Base-by-base conservation (phyloP, 805 yeast species). In the Cyberlindnera samutprakarnensis region DNA sequence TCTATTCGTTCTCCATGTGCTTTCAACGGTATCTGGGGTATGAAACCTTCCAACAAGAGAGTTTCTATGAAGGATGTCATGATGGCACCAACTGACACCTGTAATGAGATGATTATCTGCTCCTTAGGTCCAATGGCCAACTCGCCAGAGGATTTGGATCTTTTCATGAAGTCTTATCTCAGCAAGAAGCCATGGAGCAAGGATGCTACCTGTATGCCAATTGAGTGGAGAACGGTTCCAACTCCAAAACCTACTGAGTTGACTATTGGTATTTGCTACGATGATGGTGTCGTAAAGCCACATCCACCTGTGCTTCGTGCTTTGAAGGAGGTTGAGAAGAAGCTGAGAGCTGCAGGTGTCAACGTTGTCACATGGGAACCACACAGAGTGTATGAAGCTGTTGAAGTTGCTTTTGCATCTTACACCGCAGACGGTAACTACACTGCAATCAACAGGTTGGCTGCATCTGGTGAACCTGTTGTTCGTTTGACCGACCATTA, bases 81-180 rank as follows among this genome's bases (percentile, higher is more conserved):
- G 39, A 27, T 36, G 4, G 35, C 43, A 4, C 35, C 36, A 7
- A 23, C 23, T 4, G 36, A 41, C 24, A 40, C 50, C 1, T 28
- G 72, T 20, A 30, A 50, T 35, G 82, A 78, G 53, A 62, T 80
- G 18, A 74, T 80, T 34, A 68, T 67, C 22, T 74, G 79, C 12
- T 81, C 77, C 17, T 66, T 66, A 28, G 90, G 88, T 16, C 90
- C 90, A 25, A 53, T 81, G 58, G 66, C 83, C 4, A 67, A 78
- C 44, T 57, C 73, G 4, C 59, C 76, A 28, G 81, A 76, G 5
- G 90, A 81, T 55, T 56, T 80, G 41, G 86, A 79, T 14, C 56
- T 73, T 36, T 75, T 76, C 61, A 79, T 80, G 87, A 65, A 72
- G 36, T 39, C 61, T 13, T 77, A 72, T 51, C 25, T 59, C 6